These are phyloP conservation scores for Misopates orontium DNA, from an alignment of 257 asterid genomes.

Conservation along the genomic window DNA sequence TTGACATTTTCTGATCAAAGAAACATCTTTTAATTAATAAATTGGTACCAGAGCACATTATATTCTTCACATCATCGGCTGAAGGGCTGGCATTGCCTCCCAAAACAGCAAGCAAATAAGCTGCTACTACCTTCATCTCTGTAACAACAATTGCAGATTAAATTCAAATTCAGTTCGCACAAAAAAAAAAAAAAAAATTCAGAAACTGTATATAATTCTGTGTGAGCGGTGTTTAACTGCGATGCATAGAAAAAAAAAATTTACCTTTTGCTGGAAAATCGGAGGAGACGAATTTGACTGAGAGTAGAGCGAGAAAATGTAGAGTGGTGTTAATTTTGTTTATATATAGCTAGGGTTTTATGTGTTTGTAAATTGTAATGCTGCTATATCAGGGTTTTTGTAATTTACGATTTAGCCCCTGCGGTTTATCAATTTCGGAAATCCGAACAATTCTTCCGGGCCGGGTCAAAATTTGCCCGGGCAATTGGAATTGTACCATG, in stretches of 20 bases:
- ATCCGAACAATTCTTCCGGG: too few species aligned
- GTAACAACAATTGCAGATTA: not conserved
- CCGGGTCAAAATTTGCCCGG: too few species aligned
- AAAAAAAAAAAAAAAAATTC: not conserved
- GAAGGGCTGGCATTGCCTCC: slow-evolving; percentile 41
- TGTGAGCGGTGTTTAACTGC: not conserved
- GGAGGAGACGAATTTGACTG: not conserved
- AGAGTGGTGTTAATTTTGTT: not conserved
- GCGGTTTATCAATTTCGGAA: too few species aligned
- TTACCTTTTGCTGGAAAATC: slow-evolving; percentile 2
- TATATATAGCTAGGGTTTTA: slow-evolving; percentile 29
- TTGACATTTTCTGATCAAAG: too few species aligned
- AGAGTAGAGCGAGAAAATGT: not conserved
- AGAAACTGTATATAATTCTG: not conserved
- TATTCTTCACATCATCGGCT: slow-evolving; percentile 30
- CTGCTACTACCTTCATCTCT: slow-evolving; percentile 43
- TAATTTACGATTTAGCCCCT: too few species aligned
- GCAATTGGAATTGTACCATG: too few species aligned
- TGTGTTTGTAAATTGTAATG: too few species aligned
- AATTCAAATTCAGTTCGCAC: not conserved
- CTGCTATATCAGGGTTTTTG: too few species aligned
- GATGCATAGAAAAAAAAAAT: not conserved
- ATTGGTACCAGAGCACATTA: slow-evolving; percentile 33
- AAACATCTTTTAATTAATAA: not conserved
- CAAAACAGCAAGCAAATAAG: slow-evolving; percentile 40